Conservation (phyloP, 2,329 filamentous ascomycete genomes). For the Remersonia thermophila region DNA sequence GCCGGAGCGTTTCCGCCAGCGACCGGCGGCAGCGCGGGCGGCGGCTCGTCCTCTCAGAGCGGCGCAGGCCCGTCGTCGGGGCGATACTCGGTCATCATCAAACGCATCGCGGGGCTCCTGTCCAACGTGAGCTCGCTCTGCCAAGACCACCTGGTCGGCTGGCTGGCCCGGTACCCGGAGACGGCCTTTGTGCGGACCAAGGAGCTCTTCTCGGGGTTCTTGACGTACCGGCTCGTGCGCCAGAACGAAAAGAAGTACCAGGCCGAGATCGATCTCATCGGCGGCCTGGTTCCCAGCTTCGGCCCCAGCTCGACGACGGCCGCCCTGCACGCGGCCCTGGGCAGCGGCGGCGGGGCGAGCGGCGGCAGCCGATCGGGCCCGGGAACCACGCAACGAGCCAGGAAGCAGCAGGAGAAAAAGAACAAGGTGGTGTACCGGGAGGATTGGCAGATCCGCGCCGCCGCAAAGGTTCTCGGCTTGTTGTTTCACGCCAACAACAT, state of each 20-base stretch:
- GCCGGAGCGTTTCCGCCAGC: slow-evolving; percentile 26
- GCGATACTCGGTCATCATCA: slow-evolving; percentile 72
- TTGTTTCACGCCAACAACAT: slow-evolving; percentile 70
- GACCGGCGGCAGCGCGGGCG: slow-evolving; percentile 16
- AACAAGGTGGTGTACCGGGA: slow-evolving; percentile 56
- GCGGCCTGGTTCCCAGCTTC: slow-evolving; percentile 61
- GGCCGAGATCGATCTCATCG: slow-evolving; percentile 46
- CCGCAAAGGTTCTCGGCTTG: slow-evolving; percentile 66
- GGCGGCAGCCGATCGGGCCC: slow-evolving; percentile 19
- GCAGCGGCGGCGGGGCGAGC: not conserved
- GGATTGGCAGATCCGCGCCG: slow-evolving; percentile 82
- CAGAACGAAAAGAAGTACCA: slow-evolving; percentile 56
- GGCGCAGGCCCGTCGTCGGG: slow-evolving; percentile 38
- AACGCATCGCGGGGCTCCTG: slow-evolving; percentile 68
- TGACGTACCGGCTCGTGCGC: slow-evolving; percentile 66
- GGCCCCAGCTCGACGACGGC: slow-evolving; percentile 53
- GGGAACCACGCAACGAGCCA: slow-evolving; percentile 26
- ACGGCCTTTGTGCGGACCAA: slow-evolving; percentile 59
- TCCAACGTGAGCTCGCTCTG: slow-evolving; percentile 64
- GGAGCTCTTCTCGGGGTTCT: slow-evolving; percentile 64
- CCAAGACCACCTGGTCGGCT: slow-evolving; percentile 64
- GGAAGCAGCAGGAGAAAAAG: slow-evolving; percentile 41
- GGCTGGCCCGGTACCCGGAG: slow-evolving; percentile 62
- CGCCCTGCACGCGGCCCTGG: slow-evolving; percentile 66
- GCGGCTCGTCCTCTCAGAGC: slow-evolving; percentile 12